Percentiles rank a stretch among this genome's conserved stretches.
These are phyloP conservation scores for Stagonosporopsis tanaceti DNA, from an alignment of 2,329 filamentous ascomycete genomes.

Conservation along the genomic window DNA sequence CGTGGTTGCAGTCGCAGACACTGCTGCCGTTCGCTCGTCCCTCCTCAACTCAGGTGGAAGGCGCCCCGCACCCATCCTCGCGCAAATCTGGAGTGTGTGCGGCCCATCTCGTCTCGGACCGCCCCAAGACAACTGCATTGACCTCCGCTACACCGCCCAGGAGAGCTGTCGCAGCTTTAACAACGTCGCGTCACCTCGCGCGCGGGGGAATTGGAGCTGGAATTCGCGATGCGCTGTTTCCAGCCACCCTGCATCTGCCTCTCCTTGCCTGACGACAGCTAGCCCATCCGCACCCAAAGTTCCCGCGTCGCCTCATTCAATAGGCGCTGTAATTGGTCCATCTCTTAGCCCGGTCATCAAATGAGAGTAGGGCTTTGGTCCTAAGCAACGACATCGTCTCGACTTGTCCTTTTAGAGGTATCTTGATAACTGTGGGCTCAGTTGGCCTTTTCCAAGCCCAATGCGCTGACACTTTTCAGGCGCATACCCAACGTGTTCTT, in stretches of 20 bases:
- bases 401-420: slow-evolving; percentile 46
- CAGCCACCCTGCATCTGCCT: slow-evolving; percentile 42
- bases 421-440: slow-evolving; percentile 34
- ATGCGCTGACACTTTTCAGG: slow-evolving; percentile 40
- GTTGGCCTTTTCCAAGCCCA: slow-evolving; percentile 17
- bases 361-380: slow-evolving; percentile 40
- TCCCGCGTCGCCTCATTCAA: slow-evolving; percentile 43
- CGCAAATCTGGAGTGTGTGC: slow-evolving; percentile 31
- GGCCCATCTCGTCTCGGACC: slow-evolving; percentile 39
- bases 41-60: slow-evolving; percentile 21
- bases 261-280: slow-evolving; percentile 47
- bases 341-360: slow-evolving; percentile 34
- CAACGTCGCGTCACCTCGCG: slow-evolving; percentile 43
- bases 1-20: slow-evolving; percentile 14
- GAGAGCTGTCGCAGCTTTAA: slow-evolving; percentile 34
- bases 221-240: slow-evolving; percentile 51
- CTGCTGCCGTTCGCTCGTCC: slow-evolving; percentile 9
- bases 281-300: slow-evolving; percentile 38
- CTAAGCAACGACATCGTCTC: slow-evolving; percentile 38
- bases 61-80: slow-evolving; percentile 24
- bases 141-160: slow-evolving; percentile 51
- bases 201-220: slow-evolving; percentile 38
- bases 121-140: slow-evolving; percentile 46
- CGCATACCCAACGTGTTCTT: slow-evolving; percentile 27
- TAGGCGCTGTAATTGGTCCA: slow-evolving; percentile 46